Base-by-base conservation (phyloP, 2,329 filamentous ascomycete species). In the Diaporthe sp. region DNA sequence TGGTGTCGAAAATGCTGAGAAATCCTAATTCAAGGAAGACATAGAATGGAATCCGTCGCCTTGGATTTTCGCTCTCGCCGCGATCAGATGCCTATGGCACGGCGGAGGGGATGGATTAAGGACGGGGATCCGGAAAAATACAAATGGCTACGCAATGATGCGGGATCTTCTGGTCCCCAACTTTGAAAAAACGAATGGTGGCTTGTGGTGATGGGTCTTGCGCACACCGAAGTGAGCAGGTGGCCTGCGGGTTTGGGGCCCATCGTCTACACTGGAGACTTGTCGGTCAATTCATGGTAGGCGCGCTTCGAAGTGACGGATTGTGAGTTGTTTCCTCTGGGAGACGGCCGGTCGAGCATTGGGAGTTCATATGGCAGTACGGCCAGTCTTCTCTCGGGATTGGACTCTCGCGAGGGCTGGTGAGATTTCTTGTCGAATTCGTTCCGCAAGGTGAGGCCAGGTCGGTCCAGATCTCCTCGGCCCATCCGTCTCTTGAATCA, bases 111-210 rank as follows among this genome's bases (percentile, higher is more conserved):
- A 19, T 53, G 15, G 8, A 31, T 55, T 5, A 12, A 49, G 49
- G 46, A 46, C 46, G 51, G 61, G 46, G 4, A 25, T 55, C 46
- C 59, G 12, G 58, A 44, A 59, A 72, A 73, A 57, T 65, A 73
- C 71, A 73, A 65, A 57, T 57, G 71, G 71, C 71, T 73, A 73
- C 71, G 51, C 71, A 65, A 73, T 65, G 71, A 62, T 39, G 25
- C 39, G 49, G 51, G 53, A 31, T 34, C 31, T 25, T 22, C 28
- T 55, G 71, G 57, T 65, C 46, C 58, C 46, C 19, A 65, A 65
- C 71, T 49, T 44, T 53, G 58, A 55, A 49, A 25, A 73, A 65
- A 67, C 58, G 71, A 73, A 73, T 65, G 58, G 71, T 62, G 58
- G 58, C 68, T 69, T n/a, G 49, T 68, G 31, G 62, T 68, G 65